Evolutionary conservation across 441 rosid species (phyloP).

Genomic region (Gossypium schwendimanii): DNA sequence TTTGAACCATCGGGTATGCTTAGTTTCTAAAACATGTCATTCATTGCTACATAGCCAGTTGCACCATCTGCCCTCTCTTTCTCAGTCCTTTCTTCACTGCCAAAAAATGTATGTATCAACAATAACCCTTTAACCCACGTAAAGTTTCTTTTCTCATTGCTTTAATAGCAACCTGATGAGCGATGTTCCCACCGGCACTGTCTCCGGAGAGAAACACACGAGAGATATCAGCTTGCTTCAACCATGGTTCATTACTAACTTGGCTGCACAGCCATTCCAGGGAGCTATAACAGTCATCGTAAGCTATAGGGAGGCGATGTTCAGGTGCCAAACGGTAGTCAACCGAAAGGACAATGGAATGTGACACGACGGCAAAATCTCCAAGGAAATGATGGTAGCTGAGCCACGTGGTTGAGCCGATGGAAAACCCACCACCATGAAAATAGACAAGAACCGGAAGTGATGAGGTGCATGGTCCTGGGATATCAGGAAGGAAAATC

Average conservation of each 20-base stretch:
- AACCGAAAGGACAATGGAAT: constrained; percentile 35
- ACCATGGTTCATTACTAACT: constrained; percentile 39
- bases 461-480: not conserved
- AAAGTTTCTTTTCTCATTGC: constrained; percentile 17
- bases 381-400: constrained; percentile 60
- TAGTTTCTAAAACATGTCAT: constrained; percentile 50
- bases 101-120: constrained; percentile 48
- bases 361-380: constrained; percentile 34
- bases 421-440: constrained; percentile 62
- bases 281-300: constrained; percentile 43
- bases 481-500: constrained; percentile 33
- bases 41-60: constrained; percentile 23
- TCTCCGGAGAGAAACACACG: constrained; percentile 46
- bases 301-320: constrained; percentile 44
- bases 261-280: constrained; percentile 39
- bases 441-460: constrained; percentile 47
- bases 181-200: constrained; percentile 60
- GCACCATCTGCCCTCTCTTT: constrained; percentile 30
- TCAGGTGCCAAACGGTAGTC: constrained; percentile 58
- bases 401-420: constrained; percentile 49
- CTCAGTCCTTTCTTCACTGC: constrained; percentile 43
- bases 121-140: constrained; percentile 32
- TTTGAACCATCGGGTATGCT: constrained; percentile 42
- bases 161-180: constrained; percentile 39
- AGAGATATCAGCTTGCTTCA: constrained; percentile 32